phyloP scores from a whole-genome alignment of 768 basidiomycete genomes.

The Xerocomus potaroensis region DNA sequence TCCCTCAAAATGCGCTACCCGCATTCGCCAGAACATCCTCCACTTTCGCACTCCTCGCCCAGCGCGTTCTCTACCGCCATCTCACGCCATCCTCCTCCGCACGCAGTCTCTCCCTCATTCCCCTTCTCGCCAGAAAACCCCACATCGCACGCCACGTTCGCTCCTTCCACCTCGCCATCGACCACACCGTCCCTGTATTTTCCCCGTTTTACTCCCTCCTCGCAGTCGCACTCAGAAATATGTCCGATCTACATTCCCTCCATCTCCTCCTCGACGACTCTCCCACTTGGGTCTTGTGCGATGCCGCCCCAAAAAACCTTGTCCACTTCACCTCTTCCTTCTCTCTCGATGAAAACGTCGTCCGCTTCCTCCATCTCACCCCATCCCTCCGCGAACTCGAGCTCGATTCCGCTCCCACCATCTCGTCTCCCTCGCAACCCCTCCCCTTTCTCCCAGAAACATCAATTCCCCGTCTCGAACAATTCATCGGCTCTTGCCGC shows the following conservation, averaged over 20 bases:
- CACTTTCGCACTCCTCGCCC: slow-evolving; percentile 45
- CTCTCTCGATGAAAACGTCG: slow-evolving; percentile 54
- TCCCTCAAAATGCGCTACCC: slow-evolving; percentile 38
- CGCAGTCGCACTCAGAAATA: slow-evolving; percentile 50
- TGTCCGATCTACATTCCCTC: slow-evolving; percentile 55
- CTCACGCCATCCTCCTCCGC: slow-evolving; percentile 45
- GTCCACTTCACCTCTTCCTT: slow-evolving; percentile 57
- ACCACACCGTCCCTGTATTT: slow-evolving; percentile 38
- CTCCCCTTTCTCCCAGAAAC: slow-evolving; percentile 25
- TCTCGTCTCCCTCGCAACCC: slow-evolving; percentile 19
- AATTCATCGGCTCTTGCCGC: slow-evolving; percentile 59
- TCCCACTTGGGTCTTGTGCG: slow-evolving; percentile 52
- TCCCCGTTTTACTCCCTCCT: slow-evolving; percentile 47
- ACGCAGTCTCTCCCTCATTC: slow-evolving; percentile 45
- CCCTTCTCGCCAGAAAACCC: slow-evolving; percentile 55
- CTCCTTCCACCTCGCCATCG: slow-evolving; percentile 53
- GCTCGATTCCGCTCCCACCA: slow-evolving; percentile 38
- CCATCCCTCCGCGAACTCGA: slow-evolving; percentile 56
- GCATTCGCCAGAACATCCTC: slow-evolving; percentile 44
- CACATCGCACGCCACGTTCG: slow-evolving; percentile 59
- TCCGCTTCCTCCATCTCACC: slow-evolving; percentile 53
- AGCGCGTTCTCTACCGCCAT: slow-evolving; percentile 60
- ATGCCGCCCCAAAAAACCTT: slow-evolving; percentile 32
- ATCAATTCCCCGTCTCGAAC: slow-evolving; percentile 42
- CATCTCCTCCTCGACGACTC: slow-evolving; percentile 45